phyloP scores from a whole-genome alignment of 768 basidiomycete genomes.

The Tricholoma saponaceum region DNA sequence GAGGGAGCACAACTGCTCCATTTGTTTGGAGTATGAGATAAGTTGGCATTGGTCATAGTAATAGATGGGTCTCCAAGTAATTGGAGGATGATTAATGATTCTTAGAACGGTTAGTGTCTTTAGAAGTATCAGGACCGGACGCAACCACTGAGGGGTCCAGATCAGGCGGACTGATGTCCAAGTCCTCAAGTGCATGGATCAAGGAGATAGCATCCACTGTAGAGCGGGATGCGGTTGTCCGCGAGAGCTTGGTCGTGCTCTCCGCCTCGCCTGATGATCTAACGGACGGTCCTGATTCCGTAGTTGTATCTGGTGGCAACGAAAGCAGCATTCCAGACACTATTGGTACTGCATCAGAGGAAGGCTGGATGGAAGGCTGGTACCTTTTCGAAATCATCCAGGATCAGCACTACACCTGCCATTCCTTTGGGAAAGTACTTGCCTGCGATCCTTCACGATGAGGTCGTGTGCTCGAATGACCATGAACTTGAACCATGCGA shows the following conservation, averaged over 20 bases:
- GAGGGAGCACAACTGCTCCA: no score
- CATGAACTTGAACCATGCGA: slow-evolving; percentile 15
- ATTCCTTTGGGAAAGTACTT: not conserved
- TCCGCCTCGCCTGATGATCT: not conserved
- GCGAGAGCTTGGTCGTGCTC: not conserved
- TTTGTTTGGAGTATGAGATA: no score
- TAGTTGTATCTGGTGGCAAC: no score
- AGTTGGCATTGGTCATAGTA: not conserved
- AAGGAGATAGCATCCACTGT: not conserved
- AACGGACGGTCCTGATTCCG: not conserved
- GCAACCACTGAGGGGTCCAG: not conserved
- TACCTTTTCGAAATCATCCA: not conserved
- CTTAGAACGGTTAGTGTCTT: not conserved
- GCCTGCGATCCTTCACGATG: slow-evolving; percentile 4
- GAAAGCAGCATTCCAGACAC: not conserved
- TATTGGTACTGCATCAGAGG: not conserved
- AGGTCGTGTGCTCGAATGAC: slow-evolving; percentile 16
- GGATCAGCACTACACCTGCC: not conserved
- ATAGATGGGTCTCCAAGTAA: not conserved
- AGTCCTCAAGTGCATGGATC: not conserved
- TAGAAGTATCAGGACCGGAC: not conserved
- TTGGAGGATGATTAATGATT: not conserved
- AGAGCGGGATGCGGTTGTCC: not conserved
- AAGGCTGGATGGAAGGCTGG: not conserved
- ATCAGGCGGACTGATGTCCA: not conserved